Base-by-base conservation (phyloP, 257 asterid species). In the Solanum megistacrolobum region DNA sequence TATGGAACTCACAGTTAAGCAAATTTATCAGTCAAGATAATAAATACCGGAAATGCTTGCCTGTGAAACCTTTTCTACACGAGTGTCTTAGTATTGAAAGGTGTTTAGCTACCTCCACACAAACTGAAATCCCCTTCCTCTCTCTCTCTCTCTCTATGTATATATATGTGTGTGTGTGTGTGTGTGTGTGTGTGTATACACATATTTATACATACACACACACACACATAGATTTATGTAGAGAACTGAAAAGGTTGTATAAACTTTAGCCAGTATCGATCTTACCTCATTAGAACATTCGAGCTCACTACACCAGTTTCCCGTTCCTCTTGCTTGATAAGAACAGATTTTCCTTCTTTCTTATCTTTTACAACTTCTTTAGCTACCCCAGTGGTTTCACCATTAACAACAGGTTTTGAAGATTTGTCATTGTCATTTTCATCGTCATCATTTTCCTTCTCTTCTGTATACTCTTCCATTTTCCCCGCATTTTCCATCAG, bases 401-500 rank as follows among this genome's bases (percentile, higher is more conserved):
- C 98, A 90, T 95, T 94, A 85, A 86, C 91, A 85, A 84, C 87
- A 82, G 92, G 83, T 89, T 90, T 87, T 83, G 93, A 91, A 76
- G 92, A 90, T 87, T 87, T 86, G 20, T 46, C 38, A 65, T 86
- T 88, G 46, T 69, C 93, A 76, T 87, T 86, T 16, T 41, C 38
- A 65, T 86, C 86, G 25, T 69, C 93, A 82, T 39, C 90, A 62
- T 85, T 93, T 89, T 91, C 98, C 71, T 73, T 91, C 88, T 95
- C 98, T 91, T 95, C 98, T 55, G 89, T 92, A 88, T 93, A 94
- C 87, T 94, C 99, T 91, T 97, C 99, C 98, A 97, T 93, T 92
- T 97, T 97, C 52, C 99, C 99, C 21, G 99, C 99, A 92, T 97
- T 97, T 92, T 96, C 99, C 99, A 97, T 97, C 91, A 97, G 93